Conservation (phyloP, 805 yeast genomes). For the Candida suzukii region DNA sequence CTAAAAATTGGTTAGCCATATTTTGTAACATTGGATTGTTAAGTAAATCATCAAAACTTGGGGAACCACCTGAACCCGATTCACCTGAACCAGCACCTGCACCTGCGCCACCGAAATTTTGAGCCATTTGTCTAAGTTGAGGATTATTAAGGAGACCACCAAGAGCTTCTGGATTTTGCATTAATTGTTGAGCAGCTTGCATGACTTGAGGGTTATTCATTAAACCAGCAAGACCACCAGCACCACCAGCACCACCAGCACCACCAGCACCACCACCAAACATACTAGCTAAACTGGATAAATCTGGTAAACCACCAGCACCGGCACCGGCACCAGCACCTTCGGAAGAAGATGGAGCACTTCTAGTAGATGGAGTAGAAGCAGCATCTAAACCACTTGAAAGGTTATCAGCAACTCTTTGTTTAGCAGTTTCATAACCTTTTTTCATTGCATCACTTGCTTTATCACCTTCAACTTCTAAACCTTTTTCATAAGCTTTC, state of each 20-base stretch:
- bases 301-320: constrained; percentile 66
- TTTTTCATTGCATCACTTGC: constrained; percentile 86
- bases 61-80: constrained; percentile 25
- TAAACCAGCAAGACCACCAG: constrained; percentile 50
- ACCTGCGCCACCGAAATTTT: constrained; percentile 63
- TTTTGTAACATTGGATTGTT: constrained; percentile 73
- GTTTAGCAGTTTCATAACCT: constrained; percentile 91
- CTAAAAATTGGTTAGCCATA: constrained; percentile 67
- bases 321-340: constrained; percentile 22
- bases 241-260: constrained; percentile 49
- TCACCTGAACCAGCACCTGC: constrained; percentile 15
- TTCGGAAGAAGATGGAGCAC: constrained; percentile 10
- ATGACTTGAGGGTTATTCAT: constrained; percentile 88
- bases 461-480: constrained; percentile 77
- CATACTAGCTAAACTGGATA: constrained; percentile 50
- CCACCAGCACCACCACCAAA: constrained; percentile 66
- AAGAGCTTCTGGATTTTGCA: constrained; percentile 79
- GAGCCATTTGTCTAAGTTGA: constrained; percentile 76
- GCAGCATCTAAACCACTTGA: constrained; percentile 30
- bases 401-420: constrained; percentile 73
- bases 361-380: constrained; percentile 13
- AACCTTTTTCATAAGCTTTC: constrained; percentile 84
- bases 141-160: constrained; percentile 74
- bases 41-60: constrained; percentile 65
- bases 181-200: constrained; percentile 83